phyloP scores from a whole-genome alignment of 345 rosid species.

The Melastoma malabathricum region DNA sequence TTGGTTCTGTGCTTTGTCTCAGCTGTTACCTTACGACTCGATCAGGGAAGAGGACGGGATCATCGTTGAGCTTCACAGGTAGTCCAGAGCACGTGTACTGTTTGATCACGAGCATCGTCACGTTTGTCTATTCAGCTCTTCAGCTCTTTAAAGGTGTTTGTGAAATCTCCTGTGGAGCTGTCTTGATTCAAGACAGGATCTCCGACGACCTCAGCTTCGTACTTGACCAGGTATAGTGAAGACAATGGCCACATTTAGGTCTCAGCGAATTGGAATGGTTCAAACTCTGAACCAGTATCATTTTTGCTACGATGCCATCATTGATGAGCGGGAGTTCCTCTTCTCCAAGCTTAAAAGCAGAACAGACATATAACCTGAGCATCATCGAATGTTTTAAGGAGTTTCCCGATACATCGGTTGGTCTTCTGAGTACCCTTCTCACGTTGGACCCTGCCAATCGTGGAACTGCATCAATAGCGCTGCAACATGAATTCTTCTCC shows the following conservation, averaged over 20 bases:
- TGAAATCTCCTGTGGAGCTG: conserved; percentile 50
- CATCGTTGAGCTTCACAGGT: conserved; percentile 29
- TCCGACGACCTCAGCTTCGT: conserved; percentile 54
- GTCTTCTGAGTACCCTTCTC: conserved; percentile 43
- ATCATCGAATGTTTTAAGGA: conserved; percentile 22
- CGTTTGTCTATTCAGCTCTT: conserved; percentile 42
- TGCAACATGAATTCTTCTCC: conserved; percentile 35
- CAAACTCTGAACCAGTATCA: too few species aligned
- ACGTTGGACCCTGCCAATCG: conserved; percentile 42
- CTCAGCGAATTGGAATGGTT: too few species aligned
- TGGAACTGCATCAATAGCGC: conserved; percentile 35
- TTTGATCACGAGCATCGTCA: conserved; percentile 32
- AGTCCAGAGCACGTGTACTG: conserved; percentile 49
- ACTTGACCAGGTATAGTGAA: conserved; percentile 71
- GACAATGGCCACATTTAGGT: too few species aligned
- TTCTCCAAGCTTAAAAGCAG: too few species aligned
- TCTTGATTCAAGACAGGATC: conserved; percentile 44
- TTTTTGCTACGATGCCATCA: too few species aligned
- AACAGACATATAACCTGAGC: conserved; percentile 27
- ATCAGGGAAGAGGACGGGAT: conserved; percentile 15
- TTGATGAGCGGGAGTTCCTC: too few species aligned
- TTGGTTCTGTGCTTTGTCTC: conserved; percentile 48
- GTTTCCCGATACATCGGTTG: conserved; percentile 34
- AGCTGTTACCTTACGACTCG: conserved; percentile 41
- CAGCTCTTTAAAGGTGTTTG: conserved; percentile 64